Percentiles rank a stretch among this genome's conserved stretches.
phyloP scores from a whole-genome alignment of 2,329 filamentous ascomycete genomes.

The Penicillium sp. region DNA sequence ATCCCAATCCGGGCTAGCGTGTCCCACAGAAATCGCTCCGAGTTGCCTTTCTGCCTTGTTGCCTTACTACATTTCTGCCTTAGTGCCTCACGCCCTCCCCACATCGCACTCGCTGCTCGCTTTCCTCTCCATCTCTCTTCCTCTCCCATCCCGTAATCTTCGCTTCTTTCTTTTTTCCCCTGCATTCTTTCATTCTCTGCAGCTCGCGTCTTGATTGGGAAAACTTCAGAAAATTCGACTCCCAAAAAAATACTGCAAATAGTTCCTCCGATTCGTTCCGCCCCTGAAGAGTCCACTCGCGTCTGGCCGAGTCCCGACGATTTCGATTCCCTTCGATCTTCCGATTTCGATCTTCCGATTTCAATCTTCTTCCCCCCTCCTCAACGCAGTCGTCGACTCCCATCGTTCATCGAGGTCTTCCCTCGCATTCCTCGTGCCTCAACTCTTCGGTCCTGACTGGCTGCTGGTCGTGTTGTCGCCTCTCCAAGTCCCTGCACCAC shows the following conservation, averaged over 20 bases:
- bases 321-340: constrained; percentile 9
- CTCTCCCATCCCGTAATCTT: constrained; percentile 29
- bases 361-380: background rate
- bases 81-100: constrained; percentile 23
- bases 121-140: constrained; percentile 24
- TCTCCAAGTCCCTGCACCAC: constrained; percentile 20
- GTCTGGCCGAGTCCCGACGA: constrained; percentile 26
- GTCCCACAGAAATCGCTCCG: too few species aligned
- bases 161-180: constrained; percentile 32
- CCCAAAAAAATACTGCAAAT: constrained; percentile 29
- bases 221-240: constrained; percentile 15
- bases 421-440: background rate
- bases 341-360: constrained; percentile 2
- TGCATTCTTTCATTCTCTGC: constrained; percentile 37
- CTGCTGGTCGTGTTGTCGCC: constrained; percentile 21
- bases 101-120: constrained; percentile 23
- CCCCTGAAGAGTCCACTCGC: constrained; percentile 30
- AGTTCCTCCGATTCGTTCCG: constrained; percentile 25
- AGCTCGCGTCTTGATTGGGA: constrained; percentile 29
- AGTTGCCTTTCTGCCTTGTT: background rate
- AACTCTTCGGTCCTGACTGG: constrained; percentile 13
- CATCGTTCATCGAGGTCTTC: background rate
- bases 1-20: constrained; percentile 5
- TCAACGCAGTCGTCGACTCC: background rate
- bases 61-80: constrained; percentile 4